phyloP scores from a whole-genome alignment of 2,329 filamentous ascomycete species.

The Myriosclerotinia curreyana region DNA sequence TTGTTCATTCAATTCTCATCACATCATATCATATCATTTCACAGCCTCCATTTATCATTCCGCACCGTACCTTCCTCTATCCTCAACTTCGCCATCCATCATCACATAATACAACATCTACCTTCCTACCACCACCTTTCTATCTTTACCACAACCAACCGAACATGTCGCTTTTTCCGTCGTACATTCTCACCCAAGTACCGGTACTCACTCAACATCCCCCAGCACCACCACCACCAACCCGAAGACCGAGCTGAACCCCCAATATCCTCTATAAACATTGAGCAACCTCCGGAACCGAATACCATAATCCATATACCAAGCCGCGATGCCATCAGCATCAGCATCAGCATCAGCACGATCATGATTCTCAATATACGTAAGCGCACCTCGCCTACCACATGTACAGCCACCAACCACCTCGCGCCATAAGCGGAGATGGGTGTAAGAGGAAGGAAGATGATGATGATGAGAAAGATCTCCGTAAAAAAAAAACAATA shows the following conservation, averaged over 20 bases:
- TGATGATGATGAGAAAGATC: neutral
- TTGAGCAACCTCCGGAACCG: too few relatives aligned
- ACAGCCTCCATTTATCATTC: slow-evolving; percentile 1
- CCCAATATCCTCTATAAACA: too few relatives aligned
- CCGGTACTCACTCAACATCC: neutral
- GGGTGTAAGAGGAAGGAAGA: neutral
- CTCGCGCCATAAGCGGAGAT: slow-evolving; percentile 12
- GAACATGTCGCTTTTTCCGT: neutral
- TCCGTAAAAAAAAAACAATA: slow-evolving; percentile 3
- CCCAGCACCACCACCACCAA: too few relatives aligned
- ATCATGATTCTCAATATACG: neutral
- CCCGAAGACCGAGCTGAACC: neutral
- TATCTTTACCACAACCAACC: neutral
- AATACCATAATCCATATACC: neutral
- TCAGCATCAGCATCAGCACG: neutral
- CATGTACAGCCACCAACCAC: neutral
- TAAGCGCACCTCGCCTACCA: neutral
- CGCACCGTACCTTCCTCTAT: neutral
- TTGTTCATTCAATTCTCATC: slow-evolving; percentile 1
- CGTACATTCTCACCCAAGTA: neutral
- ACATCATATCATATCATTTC: neutral
- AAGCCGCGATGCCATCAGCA: neutral
- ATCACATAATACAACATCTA: neutral
- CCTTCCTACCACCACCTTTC: neutral
- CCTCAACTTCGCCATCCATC: neutral